Base-by-base conservation (phyloP, 805 yeast genomes). In the Candida nonsorbophila region DNA sequence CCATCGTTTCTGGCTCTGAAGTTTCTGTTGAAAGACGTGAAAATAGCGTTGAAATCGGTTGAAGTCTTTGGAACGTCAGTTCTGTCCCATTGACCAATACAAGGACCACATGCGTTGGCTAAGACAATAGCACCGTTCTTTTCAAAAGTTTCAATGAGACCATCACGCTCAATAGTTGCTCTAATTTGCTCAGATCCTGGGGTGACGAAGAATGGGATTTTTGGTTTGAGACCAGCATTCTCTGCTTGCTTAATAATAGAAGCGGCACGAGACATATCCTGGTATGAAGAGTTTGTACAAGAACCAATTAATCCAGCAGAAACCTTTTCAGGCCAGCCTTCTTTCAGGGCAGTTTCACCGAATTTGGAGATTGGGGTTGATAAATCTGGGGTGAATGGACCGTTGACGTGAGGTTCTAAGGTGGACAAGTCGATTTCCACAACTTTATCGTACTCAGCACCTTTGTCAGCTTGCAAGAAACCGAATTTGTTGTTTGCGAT, bases 1-100 rank as follows among this genome's bases (percentile, higher is more conserved):
- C 98, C 97, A 62, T 92, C 98, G 56, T 92, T 92, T 74, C 98
- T 84, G 20, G 97, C 85, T 60, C 92, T 81, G 74, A 90, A 90
- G 65, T 90, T 90, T 74, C 98, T 83, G 77, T 90, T 90, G 75
- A 88, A 90, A 8, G 97, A 88, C 5, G 97, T 87, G 62, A 90
- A 88, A 45, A 90, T 92, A 30, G 97, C 84, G 62, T 87, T 88
- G 47, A 70, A 69, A 41, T 79, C 86, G 30, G 69, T 67, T 5
- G 81, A 72, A 16, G 70, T 65, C 55, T 77, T 77, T 26, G 74
- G 58, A 24, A 84, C 74, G 53, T 84, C 94, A 42, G 74, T 71
- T 69, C 97, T 83, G 58, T 92, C 96, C 98, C 98, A 90, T 71
- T 90, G 98, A 35, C 98, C 98, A 55, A 90, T 90, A 70, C 98